These are phyloP conservation scores for Kazachstania martiniae DNA, from an alignment of 805 yeast species.

Conservation along the genomic window DNA sequence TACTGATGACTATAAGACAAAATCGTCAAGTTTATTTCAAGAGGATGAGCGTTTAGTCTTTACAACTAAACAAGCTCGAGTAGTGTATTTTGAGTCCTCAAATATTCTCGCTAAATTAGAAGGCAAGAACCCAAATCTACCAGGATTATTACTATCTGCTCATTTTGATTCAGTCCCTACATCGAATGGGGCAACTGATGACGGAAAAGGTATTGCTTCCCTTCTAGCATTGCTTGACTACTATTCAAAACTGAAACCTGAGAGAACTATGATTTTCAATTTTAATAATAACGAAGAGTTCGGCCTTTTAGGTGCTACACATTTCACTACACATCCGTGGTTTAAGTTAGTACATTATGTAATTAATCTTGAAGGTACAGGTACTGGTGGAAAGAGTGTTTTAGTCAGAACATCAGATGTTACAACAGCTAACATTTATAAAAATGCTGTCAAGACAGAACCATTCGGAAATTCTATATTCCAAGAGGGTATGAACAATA, in stretches of 20 bases:
- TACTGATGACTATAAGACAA: slow-evolving; percentile 30
- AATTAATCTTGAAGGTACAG: slow-evolving; percentile 84
- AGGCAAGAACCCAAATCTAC: slow-evolving; percentile 47
- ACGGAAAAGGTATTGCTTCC: slow-evolving; percentile 81
- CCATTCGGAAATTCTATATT: slow-evolving; percentile 76
- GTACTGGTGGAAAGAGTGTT: slow-evolving; percentile 79
- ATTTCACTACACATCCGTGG: slow-evolving; percentile 70
- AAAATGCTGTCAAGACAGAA: slow-evolving; percentile 37
- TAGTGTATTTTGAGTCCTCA: slow-evolving; percentile 72
- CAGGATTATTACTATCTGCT: slow-evolving; percentile 68
- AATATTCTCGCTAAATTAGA: slow-evolving; percentile 67
- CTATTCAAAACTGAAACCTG: slow-evolving; percentile 41
- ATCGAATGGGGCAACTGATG: slow-evolving; percentile 82
- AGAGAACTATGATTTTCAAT: slow-evolving; percentile 66
- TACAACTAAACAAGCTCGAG: slow-evolving; percentile 31
- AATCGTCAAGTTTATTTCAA: slow-evolving; percentile 37
- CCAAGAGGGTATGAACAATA: slow-evolving; percentile 75
- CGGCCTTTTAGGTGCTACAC: slow-evolving; percentile 72
- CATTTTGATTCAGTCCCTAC: slow-evolving; percentile 89
- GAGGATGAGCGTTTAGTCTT: slow-evolving; percentile 40
- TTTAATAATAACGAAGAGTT: slow-evolving; percentile 87
- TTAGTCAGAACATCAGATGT: slow-evolving; percentile 76
- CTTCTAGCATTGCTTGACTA: slow-evolving; percentile 58
- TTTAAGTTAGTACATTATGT: slow-evolving; percentile 48
- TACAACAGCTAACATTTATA: slow-evolving; percentile 51